A percentile compares a stretch with the other conserved stretches of the same genome.
Evolutionary conservation across 768 basidiomycete species (phyloP).

Genomic region (Psilocybe sp.): DNA sequence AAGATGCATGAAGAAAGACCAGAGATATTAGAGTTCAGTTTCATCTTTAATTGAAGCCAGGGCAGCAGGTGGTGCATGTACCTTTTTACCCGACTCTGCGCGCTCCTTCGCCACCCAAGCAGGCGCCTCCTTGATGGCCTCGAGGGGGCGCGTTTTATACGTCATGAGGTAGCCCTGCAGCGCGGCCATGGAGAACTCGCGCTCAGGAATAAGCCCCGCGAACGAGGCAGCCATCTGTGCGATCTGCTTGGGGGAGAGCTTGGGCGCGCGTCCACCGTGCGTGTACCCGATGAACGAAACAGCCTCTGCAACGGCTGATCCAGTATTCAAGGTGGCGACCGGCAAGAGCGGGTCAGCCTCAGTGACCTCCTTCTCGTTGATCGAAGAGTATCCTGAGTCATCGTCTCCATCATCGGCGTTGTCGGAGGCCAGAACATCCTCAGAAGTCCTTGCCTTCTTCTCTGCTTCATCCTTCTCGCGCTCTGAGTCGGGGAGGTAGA

Average conservation of each 20-base stretch:
- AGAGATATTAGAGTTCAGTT: not conserved
- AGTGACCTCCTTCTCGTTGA: slow-evolving; percentile 15
- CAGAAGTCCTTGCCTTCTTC: slow-evolving; percentile 13
- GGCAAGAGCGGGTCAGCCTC: not conserved
- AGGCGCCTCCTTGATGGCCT: slow-evolving; percentile 44
- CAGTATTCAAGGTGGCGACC: not conserved
- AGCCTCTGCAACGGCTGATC: not conserved
- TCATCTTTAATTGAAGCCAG: not conserved
- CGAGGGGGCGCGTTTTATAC: slow-evolving; percentile 57
- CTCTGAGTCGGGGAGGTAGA: slow-evolving; percentile 52
- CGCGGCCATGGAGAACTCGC: slow-evolving; percentile 46
- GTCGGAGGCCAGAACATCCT: not conserved
- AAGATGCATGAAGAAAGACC: not conserved
- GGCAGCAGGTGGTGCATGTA: not conserved
- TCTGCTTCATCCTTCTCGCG: slow-evolving; percentile 22
- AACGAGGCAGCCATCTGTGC: slow-evolving; percentile 53
- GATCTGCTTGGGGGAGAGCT: slow-evolving; percentile 37
- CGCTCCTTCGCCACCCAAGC: slow-evolving; percentile 51
- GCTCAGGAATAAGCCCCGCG: slow-evolving; percentile 46
- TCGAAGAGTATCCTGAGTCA: slow-evolving; percentile 20
- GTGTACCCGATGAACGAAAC: slow-evolving; percentile 11
- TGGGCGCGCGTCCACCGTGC: slow-evolving; percentile 35
- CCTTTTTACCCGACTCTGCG: slow-evolving; percentile 12
- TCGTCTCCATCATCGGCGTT: not conserved
- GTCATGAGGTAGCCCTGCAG: slow-evolving; percentile 66